These are phyloP conservation scores for Taxillus chinensis DNA, from an alignment of 164 flowering plant species.

Conservation along the genomic window DNA sequence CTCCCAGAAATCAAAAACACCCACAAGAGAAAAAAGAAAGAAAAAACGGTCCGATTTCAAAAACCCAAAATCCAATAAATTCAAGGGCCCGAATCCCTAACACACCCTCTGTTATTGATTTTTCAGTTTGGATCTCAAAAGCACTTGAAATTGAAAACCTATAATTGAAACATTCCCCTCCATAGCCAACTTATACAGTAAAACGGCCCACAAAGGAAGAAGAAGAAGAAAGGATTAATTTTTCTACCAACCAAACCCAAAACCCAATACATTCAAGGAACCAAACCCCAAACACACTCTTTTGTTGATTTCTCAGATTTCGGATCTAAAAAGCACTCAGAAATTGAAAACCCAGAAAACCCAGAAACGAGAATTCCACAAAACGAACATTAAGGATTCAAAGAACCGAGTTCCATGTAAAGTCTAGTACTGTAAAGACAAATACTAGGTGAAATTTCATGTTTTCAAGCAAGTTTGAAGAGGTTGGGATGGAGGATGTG, in stretches of 20 bases:
- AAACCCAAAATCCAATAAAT: too few species aligned
- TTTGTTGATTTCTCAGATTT: background rate
- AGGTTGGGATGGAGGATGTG: too few species aligned
- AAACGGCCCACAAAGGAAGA: too few species aligned
- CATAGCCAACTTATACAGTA: background rate
- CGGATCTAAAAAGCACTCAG: conserved; percentile 14
- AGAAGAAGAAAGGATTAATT: too few species aligned
- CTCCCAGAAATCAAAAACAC: conserved; percentile 14
- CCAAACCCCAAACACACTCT: background rate
- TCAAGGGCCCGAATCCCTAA: too few species aligned
- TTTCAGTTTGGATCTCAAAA: too few species aligned
- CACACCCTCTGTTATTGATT: too few species aligned
- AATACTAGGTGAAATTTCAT: too few species aligned
- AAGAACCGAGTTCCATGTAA: conserved; percentile 1
- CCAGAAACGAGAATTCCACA: conserved; percentile 5
- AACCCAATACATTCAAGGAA: conserved; percentile 1
- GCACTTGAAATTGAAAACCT: too few species aligned
- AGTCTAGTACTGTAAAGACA: background rate
- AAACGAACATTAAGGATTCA: background rate
- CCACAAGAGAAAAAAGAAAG: background rate
- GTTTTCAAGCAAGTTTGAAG: background rate
- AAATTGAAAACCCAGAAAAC: conserved; percentile 2
- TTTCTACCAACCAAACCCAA: too few species aligned
- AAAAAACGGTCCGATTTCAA: background rate
- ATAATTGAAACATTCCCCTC: background rate